Evolutionary conservation across 306 rosid species (phyloP), one percentile per base, ranked within the genome.

Genomic region (Dalbergia cultrata): DNA sequence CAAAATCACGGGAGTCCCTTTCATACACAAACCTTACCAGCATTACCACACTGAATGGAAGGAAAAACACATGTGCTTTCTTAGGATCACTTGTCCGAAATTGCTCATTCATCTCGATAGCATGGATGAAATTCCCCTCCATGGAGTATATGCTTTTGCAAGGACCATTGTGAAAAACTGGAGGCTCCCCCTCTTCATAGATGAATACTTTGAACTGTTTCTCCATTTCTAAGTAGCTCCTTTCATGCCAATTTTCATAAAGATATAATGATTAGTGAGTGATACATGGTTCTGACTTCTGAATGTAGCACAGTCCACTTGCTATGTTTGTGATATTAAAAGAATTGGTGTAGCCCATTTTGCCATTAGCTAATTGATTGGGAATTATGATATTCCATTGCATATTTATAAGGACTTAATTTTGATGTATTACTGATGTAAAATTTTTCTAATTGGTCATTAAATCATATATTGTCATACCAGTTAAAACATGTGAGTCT

Each of bases 191-290:
- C 87, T 93, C 98, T 90, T 79, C 84, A 5, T 95, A 95, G 14
- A 91, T 90, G 3, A 83, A 95, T 9, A 95, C 86, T 86, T 93
- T 91, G 83, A 95, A 90, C 65, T 66, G 75, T 66, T 87, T 89
- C 83, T 95, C 98, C 99, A 95, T 95, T 87, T 95, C 97, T 64
- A 91, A 53, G 87, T 91, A 95, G 86, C 98, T 93, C 88, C 98
- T 95, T 75, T 21, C 37, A 74, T 49, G 52, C 6, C 54, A 80
- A 72, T 52, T 70, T 69, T 50, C 12, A 12, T 33, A 53, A 19
- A 16, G n/a, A 6, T 10, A 59, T 11, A 3, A 59, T 19, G 35
- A 37, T 26, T 26, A 26, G 31, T 26, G 31, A 26, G 2, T 26
- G 31, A 26, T 26, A 2, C 31, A 26, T 7, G 47, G 37, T 37